Evolutionary conservation across 2,329 filamentous ascomycete genomes (phyloP).

Genomic region (Diaporthe vexans): DNA sequence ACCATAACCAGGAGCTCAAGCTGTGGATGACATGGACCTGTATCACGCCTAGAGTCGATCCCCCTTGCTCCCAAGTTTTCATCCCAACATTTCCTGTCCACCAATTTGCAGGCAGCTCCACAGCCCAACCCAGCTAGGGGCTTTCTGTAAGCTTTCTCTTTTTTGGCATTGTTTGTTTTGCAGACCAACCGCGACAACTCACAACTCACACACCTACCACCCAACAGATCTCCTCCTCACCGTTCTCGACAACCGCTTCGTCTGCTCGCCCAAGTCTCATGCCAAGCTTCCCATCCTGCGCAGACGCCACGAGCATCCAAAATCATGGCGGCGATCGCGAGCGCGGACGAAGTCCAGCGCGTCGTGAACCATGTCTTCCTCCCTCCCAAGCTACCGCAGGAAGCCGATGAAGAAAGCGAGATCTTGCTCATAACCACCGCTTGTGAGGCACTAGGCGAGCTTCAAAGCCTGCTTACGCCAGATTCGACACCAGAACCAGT

Average conservation of each 20-base stretch:
- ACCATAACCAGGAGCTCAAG: not conserved
- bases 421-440: conserved; percentile 12
- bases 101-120: too few relatives aligned
- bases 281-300: not conserved
- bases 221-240: too few relatives aligned
- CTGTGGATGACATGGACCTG: too few relatives aligned
- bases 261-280: not conserved
- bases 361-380: conserved; percentile 62
- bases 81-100: not conserved
- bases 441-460: not conserved
- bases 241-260: not conserved
- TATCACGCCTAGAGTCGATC: too few relatives aligned
- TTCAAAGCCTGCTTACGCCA: not conserved
- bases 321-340: not conserved
- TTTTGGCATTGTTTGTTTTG: not conserved
- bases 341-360: not conserved
- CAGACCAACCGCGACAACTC: not conserved
- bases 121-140: too few relatives aligned
- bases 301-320: not conserved
- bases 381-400: conserved; percentile 61
- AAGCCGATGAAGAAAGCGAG: conserved; percentile 47
- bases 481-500: not conserved
- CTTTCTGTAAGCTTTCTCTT: too few relatives aligned
- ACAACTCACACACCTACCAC: too few relatives aligned
- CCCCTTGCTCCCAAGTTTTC: not conserved